Conservation (phyloP, 2,329 filamentous ascomycete species). For the Exophiala dermatitidis region DNA sequence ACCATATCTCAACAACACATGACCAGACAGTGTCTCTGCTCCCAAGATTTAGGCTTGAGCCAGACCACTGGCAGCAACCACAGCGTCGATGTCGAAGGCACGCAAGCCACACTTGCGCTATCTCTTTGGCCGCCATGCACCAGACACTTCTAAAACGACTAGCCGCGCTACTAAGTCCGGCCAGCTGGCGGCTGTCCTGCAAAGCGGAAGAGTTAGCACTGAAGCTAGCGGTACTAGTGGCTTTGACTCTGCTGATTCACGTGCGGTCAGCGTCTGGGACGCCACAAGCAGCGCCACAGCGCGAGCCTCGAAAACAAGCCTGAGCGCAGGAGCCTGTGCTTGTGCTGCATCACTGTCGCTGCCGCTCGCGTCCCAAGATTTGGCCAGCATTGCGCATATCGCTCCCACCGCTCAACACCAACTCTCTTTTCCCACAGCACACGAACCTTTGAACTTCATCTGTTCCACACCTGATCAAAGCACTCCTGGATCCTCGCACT, state of each 20-base stretch:
- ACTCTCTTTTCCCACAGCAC: neutral
- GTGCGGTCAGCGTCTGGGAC: neutral
- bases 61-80: too few relatives aligned
- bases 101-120: slow-evolving; percentile 15
- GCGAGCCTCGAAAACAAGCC: slow-evolving; percentile 4
- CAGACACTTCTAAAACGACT: neutral
- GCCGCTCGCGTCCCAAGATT: slow-evolving; percentile 12
- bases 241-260: neutral
- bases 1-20: too few relatives aligned
- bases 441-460: slow-evolving; percentile 13
- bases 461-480: slow-evolving; percentile 11
- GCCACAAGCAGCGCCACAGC: neutral
- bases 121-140: slow-evolving; percentile 19
- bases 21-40: too few relatives aligned
- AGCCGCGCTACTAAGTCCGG: neutral
- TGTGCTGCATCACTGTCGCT: slow-evolving; percentile 1
- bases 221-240: neutral
- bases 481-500: slow-evolving; percentile 12
- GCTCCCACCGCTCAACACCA: slow-evolving; percentile 5
- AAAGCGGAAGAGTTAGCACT: neutral
- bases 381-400: slow-evolving; percentile 18
- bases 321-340: neutral
- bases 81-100: slow-evolving; percentile 7
- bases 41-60: too few relatives aligned
- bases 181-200: neutral